These are phyloP conservation scores for Psophocarpus tetragonolobus DNA, from an alignment of 306 rosid species.

Conservation along the genomic window DNA sequence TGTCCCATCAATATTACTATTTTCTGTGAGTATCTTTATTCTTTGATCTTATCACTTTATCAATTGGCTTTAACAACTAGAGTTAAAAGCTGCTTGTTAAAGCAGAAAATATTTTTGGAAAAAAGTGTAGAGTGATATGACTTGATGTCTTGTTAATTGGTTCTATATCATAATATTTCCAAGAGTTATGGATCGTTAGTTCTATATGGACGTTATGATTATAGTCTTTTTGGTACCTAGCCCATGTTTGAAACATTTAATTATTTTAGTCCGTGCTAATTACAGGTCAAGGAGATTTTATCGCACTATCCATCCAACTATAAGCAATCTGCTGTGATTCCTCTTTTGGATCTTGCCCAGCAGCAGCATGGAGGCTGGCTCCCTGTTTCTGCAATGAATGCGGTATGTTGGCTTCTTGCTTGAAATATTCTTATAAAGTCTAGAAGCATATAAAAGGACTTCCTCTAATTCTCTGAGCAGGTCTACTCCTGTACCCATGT, in stretches of 20 bases:
- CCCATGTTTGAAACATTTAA: not conserved
- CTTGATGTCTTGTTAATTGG: constrained; percentile 8
- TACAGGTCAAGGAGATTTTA: constrained; percentile 77
- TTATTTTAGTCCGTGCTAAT: constrained; percentile 23
- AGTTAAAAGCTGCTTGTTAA: not conserved
- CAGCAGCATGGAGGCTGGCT: constrained; percentile 99
- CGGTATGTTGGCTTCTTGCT: constrained; percentile 57
- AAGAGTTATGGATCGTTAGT: constrained; percentile 22
- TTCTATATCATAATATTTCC: constrained; percentile 11
- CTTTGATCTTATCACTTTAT: not conserved
- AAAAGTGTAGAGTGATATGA: not conserved
- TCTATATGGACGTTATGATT: not conserved
- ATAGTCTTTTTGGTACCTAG: constrained; percentile 4
- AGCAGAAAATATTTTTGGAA: not conserved
- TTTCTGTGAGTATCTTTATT: constrained; percentile 6
- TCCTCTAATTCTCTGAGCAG: not conserved
- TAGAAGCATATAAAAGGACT: not conserved
- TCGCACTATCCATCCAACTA: constrained; percentile 98
- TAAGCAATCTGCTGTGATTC: constrained; percentile 97
- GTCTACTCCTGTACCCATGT: not conserved
- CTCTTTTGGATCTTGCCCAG: constrained; percentile 97
- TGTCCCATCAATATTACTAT: not conserved
- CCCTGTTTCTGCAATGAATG: constrained; percentile 97
- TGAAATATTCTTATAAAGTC: constrained; percentile 3
- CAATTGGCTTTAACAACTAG: not conserved